Base-by-base conservation (phyloP, 352 stramenopile genomes). In the Phytophthora cryptogea region DNA sequence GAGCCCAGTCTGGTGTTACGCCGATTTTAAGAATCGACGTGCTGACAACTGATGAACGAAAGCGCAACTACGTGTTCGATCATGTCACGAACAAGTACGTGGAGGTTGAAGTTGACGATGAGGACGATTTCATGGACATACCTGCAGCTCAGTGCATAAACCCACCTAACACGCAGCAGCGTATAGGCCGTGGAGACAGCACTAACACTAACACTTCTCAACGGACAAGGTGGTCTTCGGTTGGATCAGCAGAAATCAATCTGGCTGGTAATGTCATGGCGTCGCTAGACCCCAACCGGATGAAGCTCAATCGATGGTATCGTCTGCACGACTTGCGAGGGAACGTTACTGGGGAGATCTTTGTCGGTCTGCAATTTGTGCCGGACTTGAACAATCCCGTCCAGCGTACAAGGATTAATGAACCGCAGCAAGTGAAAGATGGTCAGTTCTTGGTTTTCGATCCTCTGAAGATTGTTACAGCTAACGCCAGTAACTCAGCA, bases 371-470 rank as follows among this genome's bases (percentile, higher is more conserved):
- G 17, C 76, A 94, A 37, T 96, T 96, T 45, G 66, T 88, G 11
- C 86, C 86, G 4, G 69, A 90, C 33, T 31, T 47, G 4, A 63
- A 59, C 33, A 65, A 59, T 31, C 10, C 59, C 1, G 42, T 57
- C 2, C 57, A 69, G 7, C 65, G 66, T 26, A 54, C 50, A n/a
- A 77, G 81, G 27, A 50, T 64, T 10, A 79, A 72, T 32, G 86
- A 92, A 52, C 79, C 78, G 0, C 78, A 92, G 26, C 80, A 91
- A 56, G 86, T 94, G 3, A 86, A 83, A 52, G 83, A 94, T 36
- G 86, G 86, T 0, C 81, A 92, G 63, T 95, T 91, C 44, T 41
- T 96, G 8, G 83, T 94, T 4, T 94, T 96, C 61, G 88, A 96
- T 63, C 88, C 88, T 2, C 62, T 96, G 8, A 94, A 94, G 50